Base-by-base conservation (phyloP, 495 filamentous ascomycete genomes). In the Penicillium malachiteum region DNA sequence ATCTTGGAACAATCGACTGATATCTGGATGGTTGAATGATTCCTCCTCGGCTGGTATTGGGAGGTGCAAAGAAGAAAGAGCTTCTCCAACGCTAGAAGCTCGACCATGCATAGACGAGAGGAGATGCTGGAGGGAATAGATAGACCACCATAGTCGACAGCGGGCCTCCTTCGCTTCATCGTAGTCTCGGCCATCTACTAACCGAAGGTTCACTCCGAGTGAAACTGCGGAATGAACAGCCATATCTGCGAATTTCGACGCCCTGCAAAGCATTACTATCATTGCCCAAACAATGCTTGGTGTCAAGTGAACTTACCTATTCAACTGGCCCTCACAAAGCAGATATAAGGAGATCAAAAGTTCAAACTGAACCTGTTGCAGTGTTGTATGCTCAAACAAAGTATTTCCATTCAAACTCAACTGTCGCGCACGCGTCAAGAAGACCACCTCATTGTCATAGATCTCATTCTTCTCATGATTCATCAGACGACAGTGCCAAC, bases 111-210 rank as follows among this genome's bases (percentile, higher is more conserved):
- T 82, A 9, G 77, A 71, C 38, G 76, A 74, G 14, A 88, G 66
- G 6, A 79, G 58, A 38, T 82, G 74, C 50, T 88, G 84, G 7
- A 87, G 65, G 3, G 71, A 72, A 53, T 80, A 85, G 12, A 88
- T 64, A 0, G 84, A 78, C 80, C 84, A 87, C 84, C 84, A 88
- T 12, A 87, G 71, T 6, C 83, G 82, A 43, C 75, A 70, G 13
- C 85, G 75, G 16, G 79, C 73, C 67, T 87, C 85, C 61, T 80
- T 84, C 5, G 84, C 74, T 4, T 68, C 63, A 33, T 79, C 67
- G 39, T 70, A 54, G 14, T 80, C 69, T 4, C 72, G 66, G 14
- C 68, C 67, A 42, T 78, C 77, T 26, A 78, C 77, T 47, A 82
- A 81, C 16, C 81, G 80, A 11, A 87, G 67, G 57, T 88, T 84